Base-by-base conservation (phyloP, 345 rosid species). In the Moricandia moricandioides region DNA sequence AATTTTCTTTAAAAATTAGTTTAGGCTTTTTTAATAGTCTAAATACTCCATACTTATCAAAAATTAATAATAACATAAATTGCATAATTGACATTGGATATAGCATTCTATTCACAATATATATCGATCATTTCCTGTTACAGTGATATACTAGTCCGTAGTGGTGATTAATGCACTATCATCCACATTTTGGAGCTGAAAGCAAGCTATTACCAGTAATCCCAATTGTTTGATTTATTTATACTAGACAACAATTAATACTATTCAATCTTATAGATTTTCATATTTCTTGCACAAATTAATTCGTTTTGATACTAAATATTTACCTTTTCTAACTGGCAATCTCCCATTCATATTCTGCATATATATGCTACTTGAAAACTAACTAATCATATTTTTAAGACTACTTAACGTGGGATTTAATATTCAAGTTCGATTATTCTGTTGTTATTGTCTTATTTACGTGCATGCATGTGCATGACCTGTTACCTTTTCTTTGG, bases 401-500 rank as follows among this genome's bases (percentile, higher is more conserved):
- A 24, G 1, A 55, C 33, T 24, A 26, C 13, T 43, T 47, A 47
- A 47, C 17, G 34, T 57, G 16, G 17, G 3, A 55, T 3, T 57
- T 26, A 2, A 27, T 26, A 26, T 12, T 2, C 34, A 27, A 24
- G 29, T 55, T 21, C 8, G 18, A 51, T 8, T 54, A 54, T 52
- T 39, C 12, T 39, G n/a, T 39, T 39, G 45, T n/a, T 43, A 4
- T 56, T 56, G 61, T 55, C 24, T 8, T 26, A 56, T 26, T 56
- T 58, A 43, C 33, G 26, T 55, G 60, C 62, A 45, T 67, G 78
- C 67, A 67, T 60, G 24, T 34, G 56, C 33, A 67, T 34, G 40
- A 59, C 47, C 4, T 65, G 52, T 55, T 37, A 54, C 18, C 26
- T 39, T 55, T 17, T 55, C 54, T 1, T 54, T 64, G 70, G 55